Base-by-base conservation (phyloP, 73 alveolate species). In the Tetrahymena elliotti region DNA sequence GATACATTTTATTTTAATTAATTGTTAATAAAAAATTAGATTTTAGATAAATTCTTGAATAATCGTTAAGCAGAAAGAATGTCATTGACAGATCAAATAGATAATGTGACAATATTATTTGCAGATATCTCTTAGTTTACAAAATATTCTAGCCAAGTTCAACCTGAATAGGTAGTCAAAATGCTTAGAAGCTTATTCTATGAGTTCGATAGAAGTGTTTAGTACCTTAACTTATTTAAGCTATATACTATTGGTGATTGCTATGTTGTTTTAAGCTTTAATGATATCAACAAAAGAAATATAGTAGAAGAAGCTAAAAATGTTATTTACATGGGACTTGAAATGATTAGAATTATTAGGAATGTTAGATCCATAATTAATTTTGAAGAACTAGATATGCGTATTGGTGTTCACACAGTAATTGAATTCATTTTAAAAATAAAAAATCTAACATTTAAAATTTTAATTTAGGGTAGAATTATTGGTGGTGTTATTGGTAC, bases 211-310 rank as follows among this genome's bases (percentile, higher is more conserved):
- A 98, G 98, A 96, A 98, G 98, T 54, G 98, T 99, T 92, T 98
- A 97, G 34, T 96, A 96, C 34, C 96, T 98, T 37, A 97, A 98
- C 53, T 99, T 98, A 12, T 99, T 97, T 96, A 99, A 99, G 96
- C 99, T 99, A 0, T 99, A 98, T 94, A 99, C 99, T 4, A 99
- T 99, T 20, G 99, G 99, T 33, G 99, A 99, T 95, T 98, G 99
- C 94, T 99, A 99, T 95, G 99, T 99, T n/a, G 99, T 99, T 24
- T 92, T 98, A 96, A 99, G 99, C 40, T 97, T 97, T 83, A 98
- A 97, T 37, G 99, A 99, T 10, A 97, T 96, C 93, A 99, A 98
- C 37, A 96, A 97, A 96, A 98, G 99, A 96, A 97, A 98, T 97
- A 97, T 96, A 35, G 97, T 96, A 52, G 98, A 98, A 95, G 99